Percentiles rank a stretch among this genome's conserved stretches.
These are phyloP conservation scores for Vigna unguiculata DNA, from an alignment of 306 rosid species.

Conservation along the genomic window DNA sequence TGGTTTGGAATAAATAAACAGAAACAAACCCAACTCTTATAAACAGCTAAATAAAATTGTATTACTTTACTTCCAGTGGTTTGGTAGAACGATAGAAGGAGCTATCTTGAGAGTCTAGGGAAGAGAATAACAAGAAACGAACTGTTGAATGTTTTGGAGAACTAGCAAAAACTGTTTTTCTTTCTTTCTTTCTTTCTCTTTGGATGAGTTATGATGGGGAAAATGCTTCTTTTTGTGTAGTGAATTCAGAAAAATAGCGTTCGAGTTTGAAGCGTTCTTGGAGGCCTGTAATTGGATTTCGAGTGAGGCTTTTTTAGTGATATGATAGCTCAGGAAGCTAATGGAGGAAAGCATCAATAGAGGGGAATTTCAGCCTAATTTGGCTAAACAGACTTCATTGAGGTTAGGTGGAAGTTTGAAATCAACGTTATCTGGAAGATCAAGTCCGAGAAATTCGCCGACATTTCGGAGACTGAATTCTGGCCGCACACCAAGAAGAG, in stretches of 20 bases:
- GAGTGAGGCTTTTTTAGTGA: slow-evolving; percentile 30
- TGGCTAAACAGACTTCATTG: slow-evolving; percentile 51
- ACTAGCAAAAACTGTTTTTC: neutral
- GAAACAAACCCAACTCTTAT: neutral
- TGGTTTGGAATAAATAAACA: neutral
- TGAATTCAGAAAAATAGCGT: slow-evolving; percentile 30
- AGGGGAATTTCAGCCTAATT: slow-evolving; percentile 63
- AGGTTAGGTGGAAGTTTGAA: slow-evolving; percentile 72
- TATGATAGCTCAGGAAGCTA: slow-evolving; percentile 46
- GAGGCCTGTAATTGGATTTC: slow-evolving; percentile 29
- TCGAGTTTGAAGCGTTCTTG: slow-evolving; percentile 29
- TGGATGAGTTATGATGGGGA: neutral
- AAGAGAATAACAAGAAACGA: neutral
- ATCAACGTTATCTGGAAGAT: slow-evolving; percentile 73
- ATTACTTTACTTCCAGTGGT: neutral
- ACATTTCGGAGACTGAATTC: slow-evolving; percentile 67
- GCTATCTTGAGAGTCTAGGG: slow-evolving; percentile 18
- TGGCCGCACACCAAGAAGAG: slow-evolving; percentile 74
- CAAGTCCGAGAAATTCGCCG: slow-evolving; percentile 76
- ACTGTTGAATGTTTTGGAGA: neutral
- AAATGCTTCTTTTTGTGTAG: slow-evolving; percentile 12
- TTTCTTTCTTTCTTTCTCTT: neutral
- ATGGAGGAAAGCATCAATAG: slow-evolving; percentile 69
- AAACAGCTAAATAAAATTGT: neutral
- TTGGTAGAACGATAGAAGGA: neutral